Base-by-base conservation (phyloP, 2,329 filamentous ascomycete genomes). In the Aspergillaceae sp. region DNA sequence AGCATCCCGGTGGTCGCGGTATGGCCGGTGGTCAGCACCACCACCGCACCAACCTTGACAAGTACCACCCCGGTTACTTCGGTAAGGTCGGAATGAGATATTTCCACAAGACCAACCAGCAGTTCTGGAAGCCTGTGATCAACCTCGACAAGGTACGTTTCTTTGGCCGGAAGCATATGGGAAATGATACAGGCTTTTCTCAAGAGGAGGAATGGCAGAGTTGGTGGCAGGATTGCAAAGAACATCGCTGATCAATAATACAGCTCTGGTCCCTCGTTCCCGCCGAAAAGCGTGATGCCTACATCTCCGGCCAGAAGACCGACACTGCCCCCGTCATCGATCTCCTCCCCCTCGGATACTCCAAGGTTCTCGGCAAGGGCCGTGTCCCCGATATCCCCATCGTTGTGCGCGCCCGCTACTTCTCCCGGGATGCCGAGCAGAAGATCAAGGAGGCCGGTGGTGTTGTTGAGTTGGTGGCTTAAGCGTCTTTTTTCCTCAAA, bases 21-120 rank as follows among this genome's bases (percentile, higher is more conserved):
- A 87, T 87, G 77, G 92, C 92, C 73, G 91, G 92, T 94, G 91
- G 90, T 82, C 88, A 96, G 79, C 92, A 98, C 80, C 92, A 98
- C 79, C 88, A 94, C 83, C 77, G 87, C 62, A 94, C 87, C 69
- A 94, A 94, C 78, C 77, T 89, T 66, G 84, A 87, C 74, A 90
- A 91, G 77, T 89, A 91, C 84, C 87, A 94, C 71, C 89, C 91
- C 55, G 92, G 92, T 88, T 97, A 97, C 87, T 97, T 96, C 76
- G 88, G 88, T 77, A 95, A 96, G 79, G 87, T 91, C 63, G 86
- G 86, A 77, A 91, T 91, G 86, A 80, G 87, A 69, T 84, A 91
- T 78, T 96, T 95, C 87, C 91, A 97, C 82, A 90, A 92, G 77
- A 84, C 87, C 69, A 80, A 83, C 68, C 91, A 91, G 80, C 86